Evolutionary conservation across 1,284 basidiomycete species (phyloP).

Genomic region (Cystobasidium pallidum): DNA sequence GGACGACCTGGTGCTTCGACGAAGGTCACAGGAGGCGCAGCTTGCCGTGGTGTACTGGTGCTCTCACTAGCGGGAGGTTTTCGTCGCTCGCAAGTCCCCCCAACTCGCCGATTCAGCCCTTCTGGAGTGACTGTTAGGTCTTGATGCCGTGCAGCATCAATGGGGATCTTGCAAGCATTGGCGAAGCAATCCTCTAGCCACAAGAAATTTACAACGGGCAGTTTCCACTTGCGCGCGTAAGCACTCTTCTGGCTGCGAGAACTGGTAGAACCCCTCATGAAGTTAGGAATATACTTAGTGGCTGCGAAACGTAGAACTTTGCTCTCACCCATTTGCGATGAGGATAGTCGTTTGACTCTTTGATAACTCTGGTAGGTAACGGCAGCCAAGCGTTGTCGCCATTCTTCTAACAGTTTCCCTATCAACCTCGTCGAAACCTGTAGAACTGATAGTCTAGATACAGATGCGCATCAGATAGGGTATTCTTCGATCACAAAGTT

Average conservation of each 20-base stretch:
- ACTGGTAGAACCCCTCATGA: no score
- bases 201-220: conserved; percentile 81
- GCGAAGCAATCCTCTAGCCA: conserved; percentile 86
- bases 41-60: not conserved
- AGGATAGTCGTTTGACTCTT: conserved; percentile 19
- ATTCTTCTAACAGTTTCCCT: conserved; percentile 17
- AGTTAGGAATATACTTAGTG: not conserved
- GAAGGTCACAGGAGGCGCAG: not conserved
- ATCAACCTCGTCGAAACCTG: conserved; percentile 28
- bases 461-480: no score
- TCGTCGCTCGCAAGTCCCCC: not conserved
- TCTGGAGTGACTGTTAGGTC: conserved; percentile 1
- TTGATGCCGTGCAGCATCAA: not conserved
- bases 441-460: conserved; percentile 26
- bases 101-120: not conserved
- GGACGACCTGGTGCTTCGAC: not conserved
- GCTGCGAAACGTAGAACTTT: no score
- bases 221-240: conserved; percentile 74
- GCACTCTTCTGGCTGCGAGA: conserved; percentile 65
- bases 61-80: not conserved
- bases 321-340: conserved; percentile 22
- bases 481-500: not conserved
- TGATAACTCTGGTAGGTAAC: conserved; percentile 18
- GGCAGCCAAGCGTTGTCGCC: conserved; percentile 5
- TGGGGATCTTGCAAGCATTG: conserved; percentile 63